Evolutionary conservation across 2,329 filamentous ascomycete species (phyloP), one percentile per base, ranked within the genome.

Genomic region (Myriosclerotinia scirpicola): DNA sequence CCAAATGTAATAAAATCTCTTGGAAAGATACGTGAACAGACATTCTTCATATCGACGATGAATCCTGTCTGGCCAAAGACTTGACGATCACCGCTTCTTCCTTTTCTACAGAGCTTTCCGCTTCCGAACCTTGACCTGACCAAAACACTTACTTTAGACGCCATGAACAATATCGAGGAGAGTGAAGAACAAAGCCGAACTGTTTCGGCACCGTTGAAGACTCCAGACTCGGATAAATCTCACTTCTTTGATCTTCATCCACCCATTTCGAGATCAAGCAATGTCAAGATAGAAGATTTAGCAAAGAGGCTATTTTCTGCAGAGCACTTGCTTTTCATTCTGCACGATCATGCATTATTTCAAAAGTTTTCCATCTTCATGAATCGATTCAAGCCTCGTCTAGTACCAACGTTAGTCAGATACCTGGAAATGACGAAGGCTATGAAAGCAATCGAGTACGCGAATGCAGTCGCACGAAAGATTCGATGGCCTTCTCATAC

Each of bases 361-460:
- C 65, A 66, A 52, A 60, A 63, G 38, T 71, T 73, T 48, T 70
- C 69, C 7, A 53, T 67, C 11, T 73, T 70, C 30, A 67, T 74
- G 8, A 73, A 70, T 68, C 67, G 59, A 44, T 73, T 67, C 61
- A 68, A 63, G 46, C 42, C 69, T 9, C 66, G 70, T 38, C 15
- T 46, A n/a, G 60, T 44, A 26, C 60, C 38, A n/a, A 36, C 20
- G 30, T 44, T 11, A 9, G 38, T 72, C 26, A 64, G 68, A 46
- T 72, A 69, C 46, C 62, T 74, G 8, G 70, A 73, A 30, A 72
- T 72, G 68, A 62, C 69, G 7, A 73, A 72, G 55, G 71, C 69
- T 38, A 68, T 72, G 17, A 71, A 72, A 44, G 72, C 71, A n/a
- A 69, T 73, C 42, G 71, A 73, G 36, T 71, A 72, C 44, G 71